Percentiles rank a stretch among this genome's conserved stretches.
Conservation (phyloP, 108 stramenopile genomes). For the Skeletonema grethae region DNA sequence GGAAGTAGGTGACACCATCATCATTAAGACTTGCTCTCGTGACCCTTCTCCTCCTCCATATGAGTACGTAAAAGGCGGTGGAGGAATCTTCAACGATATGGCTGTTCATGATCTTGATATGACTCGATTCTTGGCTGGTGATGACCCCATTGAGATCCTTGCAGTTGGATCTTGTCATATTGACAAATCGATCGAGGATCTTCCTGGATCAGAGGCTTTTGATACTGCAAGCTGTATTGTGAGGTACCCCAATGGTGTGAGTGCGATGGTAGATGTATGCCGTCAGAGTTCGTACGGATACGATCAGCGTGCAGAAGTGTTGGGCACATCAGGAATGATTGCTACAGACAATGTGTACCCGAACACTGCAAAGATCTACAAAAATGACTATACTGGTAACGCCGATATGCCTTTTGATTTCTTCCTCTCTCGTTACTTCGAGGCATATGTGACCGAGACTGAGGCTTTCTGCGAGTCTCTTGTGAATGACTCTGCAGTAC, state of each 20-base stretch:
- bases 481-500: constrained; percentile 89
- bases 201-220: constrained; percentile 88
- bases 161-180: constrained; percentile 92
- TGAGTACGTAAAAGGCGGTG: constrained; percentile 94
- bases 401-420: constrained; percentile 98
- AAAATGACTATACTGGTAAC: constrained; percentile 92
- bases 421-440: constrained; percentile 94
- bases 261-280: constrained; percentile 95
- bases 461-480: constrained; percentile 93
- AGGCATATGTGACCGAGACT: constrained; percentile 93
- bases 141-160: constrained; percentile 90
- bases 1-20: constrained; percentile 89
- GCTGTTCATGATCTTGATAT: constrained; percentile 98
- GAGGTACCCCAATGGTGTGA: constrained; percentile 87
- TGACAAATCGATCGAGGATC: constrained; percentile 86
- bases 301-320: constrained; percentile 97
- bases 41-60: constrained; percentile 94
- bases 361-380: constrained; percentile 90
- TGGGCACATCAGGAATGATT: constrained; percentile 95
- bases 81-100: constrained; percentile 97
- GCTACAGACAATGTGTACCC: constrained; percentile 97
- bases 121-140: constrained; percentile 91
- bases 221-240: constrained; percentile 93
- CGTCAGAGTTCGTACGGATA: constrained; percentile 95
- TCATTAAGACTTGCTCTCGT: constrained; percentile 91